phyloP scores from a whole-genome alignment of 257 asterid genomes.

The Nicotiana undulata region DNA sequence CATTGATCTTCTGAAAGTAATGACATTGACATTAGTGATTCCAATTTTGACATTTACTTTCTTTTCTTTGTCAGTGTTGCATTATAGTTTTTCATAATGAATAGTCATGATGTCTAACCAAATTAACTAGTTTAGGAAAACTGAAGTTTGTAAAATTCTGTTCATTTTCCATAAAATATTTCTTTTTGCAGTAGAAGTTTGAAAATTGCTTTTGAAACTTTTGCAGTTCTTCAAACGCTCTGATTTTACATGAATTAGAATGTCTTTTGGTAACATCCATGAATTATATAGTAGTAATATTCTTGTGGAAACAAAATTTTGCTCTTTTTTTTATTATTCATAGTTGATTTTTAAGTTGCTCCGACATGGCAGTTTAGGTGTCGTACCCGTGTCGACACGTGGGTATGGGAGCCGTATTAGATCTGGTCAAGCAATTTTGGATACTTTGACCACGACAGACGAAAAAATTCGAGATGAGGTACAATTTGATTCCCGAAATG shows the following conservation, averaged over 20 bases:
- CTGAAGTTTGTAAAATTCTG: neutral
- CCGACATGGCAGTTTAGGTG: too few relatives aligned
- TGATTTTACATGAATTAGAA: neutral
- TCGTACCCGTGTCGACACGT: too few relatives aligned
- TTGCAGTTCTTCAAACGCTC: neutral
- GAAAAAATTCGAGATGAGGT: too few relatives aligned
- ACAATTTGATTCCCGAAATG: too few relatives aligned
- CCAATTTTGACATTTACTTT: neutral
- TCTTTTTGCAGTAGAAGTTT: neutral
- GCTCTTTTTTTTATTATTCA: neutral
- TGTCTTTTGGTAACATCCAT: neutral
- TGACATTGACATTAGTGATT: neutral
- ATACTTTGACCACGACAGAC: too few relatives aligned
- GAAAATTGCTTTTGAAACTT: neutral
- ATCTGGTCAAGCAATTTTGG: too few relatives aligned
- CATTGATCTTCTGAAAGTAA: neutral
- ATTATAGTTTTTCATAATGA: neutral
- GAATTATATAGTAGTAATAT: neutral
- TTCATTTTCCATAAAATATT: neutral
- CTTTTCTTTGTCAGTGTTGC: neutral
- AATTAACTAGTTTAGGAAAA: neutral
- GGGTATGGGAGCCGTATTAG: too few relatives aligned
- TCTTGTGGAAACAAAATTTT: neutral
- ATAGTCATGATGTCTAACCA: neutral
- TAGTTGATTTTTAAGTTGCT: neutral